Base-by-base conservation (phyloP, 2,329 filamentous ascomycete species). In the Fusarium hainanense region DNA sequence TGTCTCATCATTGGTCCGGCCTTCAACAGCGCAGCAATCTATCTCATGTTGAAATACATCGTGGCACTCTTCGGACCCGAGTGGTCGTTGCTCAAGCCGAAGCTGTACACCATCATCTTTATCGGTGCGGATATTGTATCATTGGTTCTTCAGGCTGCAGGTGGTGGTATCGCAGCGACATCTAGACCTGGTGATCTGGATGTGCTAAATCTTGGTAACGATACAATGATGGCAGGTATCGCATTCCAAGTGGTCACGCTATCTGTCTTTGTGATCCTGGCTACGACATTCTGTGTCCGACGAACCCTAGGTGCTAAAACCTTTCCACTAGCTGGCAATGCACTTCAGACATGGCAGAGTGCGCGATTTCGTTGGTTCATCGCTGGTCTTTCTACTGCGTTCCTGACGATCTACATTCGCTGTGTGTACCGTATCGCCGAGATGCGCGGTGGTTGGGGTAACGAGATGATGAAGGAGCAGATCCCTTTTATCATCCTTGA, bases 351-450 rank as follows among this genome's bases (percentile, higher is more conserved):
- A 5, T 64, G 61, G 59, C 20, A 57, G 2, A 46, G 50, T 1
- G 6, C 8, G 2, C 21, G 27, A 0, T 64, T 64, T 6, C 30
- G 59, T 3, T n/a, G 27, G 9, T 64, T 64, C 1, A 4, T 58
- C 6, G 21, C 50, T 1, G 61, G 61, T 4, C 21, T 64, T 3
- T 23, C 12, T 11, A 46, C 40, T 6, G 51, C 59, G 1, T 64
- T 64, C n/a, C 1, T 64, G 8, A 30, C 51, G 3, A 64, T 64
- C 5, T 64, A 64, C 16, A 51, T 64, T 6, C 61, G 61, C 1
- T 64, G 61, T 7, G 61, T 64, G 4, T 64, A 64, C 13, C 61
- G 61, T 6, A 64, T 64, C 13, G 61, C 61, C 2, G 61, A 64
- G 20, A 64, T 64, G 61, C 21, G 44, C 3, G 59, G 51, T 1